These are phyloP conservation scores for Penicillium bovifimosum DNA, from an alignment of 495 filamentous ascomycete genomes.

Conservation along the genomic window DNA sequence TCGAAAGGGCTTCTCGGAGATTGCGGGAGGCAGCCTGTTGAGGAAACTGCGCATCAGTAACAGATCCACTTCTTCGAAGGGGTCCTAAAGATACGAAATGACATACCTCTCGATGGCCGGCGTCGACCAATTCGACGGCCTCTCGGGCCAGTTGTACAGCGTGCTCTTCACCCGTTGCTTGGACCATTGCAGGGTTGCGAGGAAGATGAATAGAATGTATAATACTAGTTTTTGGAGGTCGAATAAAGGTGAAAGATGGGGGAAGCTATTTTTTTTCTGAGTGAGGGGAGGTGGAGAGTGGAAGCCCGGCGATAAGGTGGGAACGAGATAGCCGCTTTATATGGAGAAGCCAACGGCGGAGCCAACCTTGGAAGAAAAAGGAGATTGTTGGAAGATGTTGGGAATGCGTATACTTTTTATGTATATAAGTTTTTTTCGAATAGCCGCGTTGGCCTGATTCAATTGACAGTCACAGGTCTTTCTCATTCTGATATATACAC, in stretches of 20 bases:
- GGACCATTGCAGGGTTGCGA: slow-evolving; percentile 43
- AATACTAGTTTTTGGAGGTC: slow-evolving; percentile 1
- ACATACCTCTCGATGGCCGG: slow-evolving; percentile 45
- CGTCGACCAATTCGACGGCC: slow-evolving; percentile 46
- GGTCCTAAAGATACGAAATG: background rate
- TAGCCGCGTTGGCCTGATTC: background rate
- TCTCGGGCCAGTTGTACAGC: slow-evolving; percentile 45
- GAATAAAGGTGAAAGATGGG: background rate
- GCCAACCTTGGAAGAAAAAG: background rate
- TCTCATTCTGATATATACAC: background rate
- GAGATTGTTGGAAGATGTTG: background rate
- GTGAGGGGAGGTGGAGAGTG: slow-evolving; percentile 7
- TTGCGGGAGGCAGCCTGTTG: slow-evolving; percentile 51
- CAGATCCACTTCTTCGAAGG: background rate
- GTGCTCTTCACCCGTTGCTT: slow-evolving; percentile 43
- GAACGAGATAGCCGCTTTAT: slow-evolving; percentile 7
- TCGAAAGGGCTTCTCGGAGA: slow-evolving; percentile 57
- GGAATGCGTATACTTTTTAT: background rate
- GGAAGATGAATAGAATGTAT: slow-evolving; percentile 7
- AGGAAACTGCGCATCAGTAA: background rate
- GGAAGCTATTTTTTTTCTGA: slow-evolving; percentile 11
- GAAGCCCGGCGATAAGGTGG: slow-evolving; percentile 16
- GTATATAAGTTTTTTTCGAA: slow-evolving; percentile 3
- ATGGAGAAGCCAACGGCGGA: too few relatives aligned
- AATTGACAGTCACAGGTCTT: background rate